phyloP scores from a whole-genome alignment of 176 grass and related monocot species.

The Echinochloa phyllopogon region DNA sequence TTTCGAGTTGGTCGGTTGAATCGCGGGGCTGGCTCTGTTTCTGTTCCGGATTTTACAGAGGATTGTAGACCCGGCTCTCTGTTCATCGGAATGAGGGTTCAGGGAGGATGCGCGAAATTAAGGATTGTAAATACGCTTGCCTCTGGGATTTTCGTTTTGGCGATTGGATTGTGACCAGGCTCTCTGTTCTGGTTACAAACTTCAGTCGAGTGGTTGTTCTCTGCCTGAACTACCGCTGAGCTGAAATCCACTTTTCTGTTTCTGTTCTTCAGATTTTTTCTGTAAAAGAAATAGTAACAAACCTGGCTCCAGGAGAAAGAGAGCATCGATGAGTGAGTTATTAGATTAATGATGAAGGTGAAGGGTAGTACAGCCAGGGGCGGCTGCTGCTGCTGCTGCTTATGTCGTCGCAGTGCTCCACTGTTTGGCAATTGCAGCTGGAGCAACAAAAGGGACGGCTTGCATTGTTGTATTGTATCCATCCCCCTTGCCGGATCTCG shows the following conservation, averaged over 20 bases:
- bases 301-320: neutral
- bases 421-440: neutral
- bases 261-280: neutral
- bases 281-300: neutral
- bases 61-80: neutral
- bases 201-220: neutral
- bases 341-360: neutral
- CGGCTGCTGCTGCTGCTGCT: neutral
- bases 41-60: neutral
- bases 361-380: too few relatives aligned
- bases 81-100: neutral
- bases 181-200: neutral
- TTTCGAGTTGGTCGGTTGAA: neutral
- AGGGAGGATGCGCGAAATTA: neutral
- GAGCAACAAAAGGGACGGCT: neutral
- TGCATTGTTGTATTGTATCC: neutral
- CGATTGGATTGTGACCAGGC: neutral
- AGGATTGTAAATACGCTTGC: neutral
- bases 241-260: neutral
- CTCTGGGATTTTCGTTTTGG: neutral
- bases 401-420: neutral
- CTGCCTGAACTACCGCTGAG: neutral
- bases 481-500: neutral
- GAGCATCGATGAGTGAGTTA: neutral
- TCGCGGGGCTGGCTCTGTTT: neutral